Evolutionary conservation across 2,329 filamentous ascomycete genomes (phyloP).

Genomic region (Stromatinia cepivora): DNA sequence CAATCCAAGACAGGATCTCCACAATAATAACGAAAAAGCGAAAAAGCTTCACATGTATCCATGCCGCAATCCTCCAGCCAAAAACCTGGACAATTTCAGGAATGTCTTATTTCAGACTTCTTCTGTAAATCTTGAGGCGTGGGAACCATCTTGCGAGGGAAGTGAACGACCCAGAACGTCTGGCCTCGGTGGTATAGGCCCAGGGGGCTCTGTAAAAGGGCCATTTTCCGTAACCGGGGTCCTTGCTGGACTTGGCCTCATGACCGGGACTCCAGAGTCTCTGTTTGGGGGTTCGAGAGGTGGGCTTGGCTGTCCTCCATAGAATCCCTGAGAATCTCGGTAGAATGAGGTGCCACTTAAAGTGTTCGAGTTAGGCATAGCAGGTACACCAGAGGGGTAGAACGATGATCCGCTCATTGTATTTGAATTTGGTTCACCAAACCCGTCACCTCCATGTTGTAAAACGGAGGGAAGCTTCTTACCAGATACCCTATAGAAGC

Average conservation of each 20-base stretch:
- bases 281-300: constrained; percentile 40
- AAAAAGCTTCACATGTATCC: constrained; percentile 33
- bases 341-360: constrained; percentile 55
- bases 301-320: constrained; percentile 36
- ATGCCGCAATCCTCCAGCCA: constrained; percentile 26
- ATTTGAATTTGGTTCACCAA: constrained; percentile 44
- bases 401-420: constrained; percentile 53
- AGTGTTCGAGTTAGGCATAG: constrained; percentile 38
- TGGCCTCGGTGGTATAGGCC: constrained; percentile 32
- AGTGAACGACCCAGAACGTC: constrained; percentile 46
- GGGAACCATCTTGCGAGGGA: constrained; percentile 48
- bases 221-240: constrained; percentile 59
- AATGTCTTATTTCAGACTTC: constrained; percentile 43
- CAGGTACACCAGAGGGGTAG: constrained; percentile 41
- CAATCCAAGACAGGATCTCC: constrained; percentile 6
- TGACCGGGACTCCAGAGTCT: constrained; percentile 59
- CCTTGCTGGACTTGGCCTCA: constrained; percentile 65
- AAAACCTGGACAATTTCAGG: constrained; percentile 28
- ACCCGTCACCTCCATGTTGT: constrained; percentile 62
- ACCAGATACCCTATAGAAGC: constrained; percentile 66
- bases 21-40: constrained; percentile 33
- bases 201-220: constrained; percentile 42
- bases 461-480: constrained; percentile 64
- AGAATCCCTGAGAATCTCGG: constrained; percentile 53
- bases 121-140: constrained; percentile 49